Conservation (phyloP, 2,329 filamentous ascomycete species). For the Colletotrichum musicola region DNA sequence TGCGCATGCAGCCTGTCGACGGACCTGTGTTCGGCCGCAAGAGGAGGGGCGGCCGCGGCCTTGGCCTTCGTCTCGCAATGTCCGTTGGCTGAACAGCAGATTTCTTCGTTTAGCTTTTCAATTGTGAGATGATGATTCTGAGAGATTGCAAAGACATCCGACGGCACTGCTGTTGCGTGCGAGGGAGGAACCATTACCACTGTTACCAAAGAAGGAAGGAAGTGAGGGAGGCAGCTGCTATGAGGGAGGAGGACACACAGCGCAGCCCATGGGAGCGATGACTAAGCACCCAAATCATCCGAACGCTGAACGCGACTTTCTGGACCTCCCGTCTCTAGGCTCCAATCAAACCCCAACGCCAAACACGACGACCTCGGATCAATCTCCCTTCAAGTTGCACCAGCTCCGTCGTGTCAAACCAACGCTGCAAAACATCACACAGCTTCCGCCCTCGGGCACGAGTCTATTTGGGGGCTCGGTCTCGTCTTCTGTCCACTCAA, state of each 20-base stretch:
- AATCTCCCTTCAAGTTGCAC: constrained; percentile 23
- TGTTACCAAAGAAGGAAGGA: constrained; percentile 5
- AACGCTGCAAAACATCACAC: constrained; percentile 12
- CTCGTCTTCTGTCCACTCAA: constrained; percentile 18
- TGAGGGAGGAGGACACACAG: no score
- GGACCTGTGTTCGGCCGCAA: constrained; percentile 29
- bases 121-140: neutral
- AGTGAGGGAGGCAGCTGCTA: neutral
- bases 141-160: neutral
- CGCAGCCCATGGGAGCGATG: neutral
- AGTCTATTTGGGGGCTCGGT: constrained; percentile 7
- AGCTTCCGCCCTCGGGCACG: neutral
- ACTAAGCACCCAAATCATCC: constrained; percentile 5
- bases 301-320: neutral
- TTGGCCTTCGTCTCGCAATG: neutral
- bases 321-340: neutral
- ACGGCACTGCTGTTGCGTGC: neutral
- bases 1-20: neutral
- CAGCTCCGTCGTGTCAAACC: constrained; percentile 17
- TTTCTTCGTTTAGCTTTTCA: neutral
- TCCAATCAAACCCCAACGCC: neutral
- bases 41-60: no score
- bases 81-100: neutral
- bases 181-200: neutral
- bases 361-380: neutral